Conservation (phyloP, 345 rosid species). For the Cardamine occulta region DNA sequence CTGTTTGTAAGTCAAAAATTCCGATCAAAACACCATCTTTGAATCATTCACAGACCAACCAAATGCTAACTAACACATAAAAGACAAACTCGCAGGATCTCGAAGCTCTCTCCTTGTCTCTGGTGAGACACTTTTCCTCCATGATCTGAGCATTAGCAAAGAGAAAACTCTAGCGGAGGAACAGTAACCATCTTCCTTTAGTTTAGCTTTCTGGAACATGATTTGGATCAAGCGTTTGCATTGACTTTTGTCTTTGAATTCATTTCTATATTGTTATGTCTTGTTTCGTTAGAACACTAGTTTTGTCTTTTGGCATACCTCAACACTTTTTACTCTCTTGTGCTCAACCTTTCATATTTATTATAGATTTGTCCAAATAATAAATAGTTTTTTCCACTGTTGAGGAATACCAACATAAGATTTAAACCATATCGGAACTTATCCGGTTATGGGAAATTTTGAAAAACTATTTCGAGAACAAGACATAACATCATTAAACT, state of each 20-base stretch:
- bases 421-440: not conserved
- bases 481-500: not conserved
- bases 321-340: slow-evolving; percentile 13
- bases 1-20: slow-evolving; percentile 29
- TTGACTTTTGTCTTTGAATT: slow-evolving; percentile 33
- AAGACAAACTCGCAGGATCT: slow-evolving; percentile 37
- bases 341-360: slow-evolving; percentile 9
- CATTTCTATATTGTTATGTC: slow-evolving; percentile 37
- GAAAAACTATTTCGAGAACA: not conserved
- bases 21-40: slow-evolving; percentile 11
- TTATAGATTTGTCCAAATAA: slow-evolving; percentile 21
- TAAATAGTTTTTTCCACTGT: not conserved
- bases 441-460: not conserved
- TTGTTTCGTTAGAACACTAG: slow-evolving; percentile 34
- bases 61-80: slow-evolving; percentile 26
- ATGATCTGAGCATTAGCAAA: slow-evolving; percentile 29
- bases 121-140: slow-evolving; percentile 23
- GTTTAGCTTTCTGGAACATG: slow-evolving; percentile 39
- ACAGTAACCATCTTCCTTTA: slow-evolving; percentile 17
- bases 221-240: slow-evolving; percentile 30
- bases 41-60: slow-evolving; percentile 25
- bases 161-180: slow-evolving; percentile 9
- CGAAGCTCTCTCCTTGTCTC: slow-evolving; percentile 20
- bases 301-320: slow-evolving; percentile 23
- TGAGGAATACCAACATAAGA: slow-evolving; percentile 6